phyloP scores from a whole-genome alignment of 2,329 filamentous ascomycete genomes.

The Pseudogymnoascus sp. region DNA sequence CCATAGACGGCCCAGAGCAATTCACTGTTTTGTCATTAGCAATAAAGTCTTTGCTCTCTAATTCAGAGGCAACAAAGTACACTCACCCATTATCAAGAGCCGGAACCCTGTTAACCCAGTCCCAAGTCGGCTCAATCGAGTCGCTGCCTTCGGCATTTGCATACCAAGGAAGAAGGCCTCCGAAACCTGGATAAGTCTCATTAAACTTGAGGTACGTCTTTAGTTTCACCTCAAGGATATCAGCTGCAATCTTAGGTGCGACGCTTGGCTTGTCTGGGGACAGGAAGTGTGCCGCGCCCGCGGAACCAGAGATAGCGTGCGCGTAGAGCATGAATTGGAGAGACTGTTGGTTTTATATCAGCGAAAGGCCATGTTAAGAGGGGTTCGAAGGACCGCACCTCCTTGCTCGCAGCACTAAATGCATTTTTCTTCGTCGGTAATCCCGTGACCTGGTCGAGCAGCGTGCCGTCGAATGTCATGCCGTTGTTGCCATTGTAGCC shows the following conservation, averaged over 20 bases:
- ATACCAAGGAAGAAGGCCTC: constrained; percentile 35
- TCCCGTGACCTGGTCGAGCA: constrained; percentile 32
- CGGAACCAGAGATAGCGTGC: constrained; percentile 31
- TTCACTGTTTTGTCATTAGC: constrained; percentile 23
- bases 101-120: constrained; percentile 33
- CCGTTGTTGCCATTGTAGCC: constrained; percentile 34
- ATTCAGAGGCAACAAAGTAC: neutral
- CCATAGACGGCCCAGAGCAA: constrained; percentile 36
- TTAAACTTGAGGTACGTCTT: constrained; percentile 34
- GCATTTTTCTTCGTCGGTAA: constrained; percentile 29
- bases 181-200: constrained; percentile 33
- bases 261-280: constrained; percentile 27
- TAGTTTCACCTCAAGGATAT: constrained; percentile 33
- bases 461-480: constrained; percentile 34
- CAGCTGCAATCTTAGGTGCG: constrained; percentile 28
- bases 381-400: constrained; percentile 17
- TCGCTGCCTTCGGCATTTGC: constrained; percentile 19
- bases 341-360: constrained; percentile 21
- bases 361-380: neutral
- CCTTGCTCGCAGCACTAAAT: constrained; percentile 34
- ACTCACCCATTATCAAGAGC: constrained; percentile 34
- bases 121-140: constrained; percentile 27
- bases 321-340: constrained; percentile 37
- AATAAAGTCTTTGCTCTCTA: neutral
- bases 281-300: constrained; percentile 32